Evolutionary conservation across 495 filamentous ascomycete genomes (phyloP), one percentile per base, ranked within the genome.

Genomic region (Aspergillus avenaceus): DNA sequence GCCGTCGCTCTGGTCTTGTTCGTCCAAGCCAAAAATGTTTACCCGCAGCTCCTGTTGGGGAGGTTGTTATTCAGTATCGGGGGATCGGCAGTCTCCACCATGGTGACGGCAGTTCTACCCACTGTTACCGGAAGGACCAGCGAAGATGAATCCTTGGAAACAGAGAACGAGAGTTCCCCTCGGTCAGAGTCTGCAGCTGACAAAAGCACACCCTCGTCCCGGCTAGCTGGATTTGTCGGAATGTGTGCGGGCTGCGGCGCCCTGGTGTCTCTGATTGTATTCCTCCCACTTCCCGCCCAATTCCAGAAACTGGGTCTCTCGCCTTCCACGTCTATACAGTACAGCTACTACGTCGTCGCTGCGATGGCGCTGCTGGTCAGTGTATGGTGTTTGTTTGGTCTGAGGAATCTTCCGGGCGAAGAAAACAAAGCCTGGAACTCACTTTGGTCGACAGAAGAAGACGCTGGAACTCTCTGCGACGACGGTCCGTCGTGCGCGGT

Each of bases 61-160:
- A 77, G 93, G 52, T 73, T 97, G 29, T 71, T 93, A 28, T 99
- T 99, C 70, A 91, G 90, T 53, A 47, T 97, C 11, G 93, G 93
- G 9, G 93, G 87, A 4, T 87, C 92, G 12, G 95, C 93, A 11
- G 86, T 88, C 64, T 89, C 90, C 22, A 97, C 95, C 2, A 99
- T 99, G 93, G 93, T 99, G 24, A 97, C 95, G 5, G 93, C 93
- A 1, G 88, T 95, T 22, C 75, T 97, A 14, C 95, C 93, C 1
- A 85, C 87, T 5, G 88, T 98, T 63, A 91, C 89, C 14, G 77
- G 62, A 60, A 76, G 44, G 59, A 54, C 48, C 32, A 13, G 18
- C 28, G 19, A 54, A 43, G 47, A 60, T 31, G 23, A 43, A 38
- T 3, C 45, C 51, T 19, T 54, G 55, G n/a, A 54, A 69, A 26